Base-by-base conservation (phyloP, 2,329 filamentous ascomycete species). In the Lachnellula arida region DNA sequence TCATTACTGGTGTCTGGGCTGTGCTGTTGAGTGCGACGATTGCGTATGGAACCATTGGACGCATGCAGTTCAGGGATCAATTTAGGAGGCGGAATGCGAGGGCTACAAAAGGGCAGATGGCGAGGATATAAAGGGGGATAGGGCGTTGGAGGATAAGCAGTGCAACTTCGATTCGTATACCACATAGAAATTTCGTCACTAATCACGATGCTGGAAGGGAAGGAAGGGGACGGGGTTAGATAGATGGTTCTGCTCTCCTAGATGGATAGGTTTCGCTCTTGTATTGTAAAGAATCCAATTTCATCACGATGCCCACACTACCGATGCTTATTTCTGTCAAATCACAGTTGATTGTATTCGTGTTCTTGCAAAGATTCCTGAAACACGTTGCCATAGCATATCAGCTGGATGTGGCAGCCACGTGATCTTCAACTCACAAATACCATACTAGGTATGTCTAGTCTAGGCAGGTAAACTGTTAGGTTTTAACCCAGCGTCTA, bases 1-100 rank as follows among this genome's bases (percentile, higher is more conserved):
- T 89, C 62, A 78, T 91, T 64, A 87, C 81, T 2, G 73, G 79
- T 40, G 65, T 80, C 12, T 91, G 88, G 86, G 70, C 82, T 2
- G 60, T 79, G 0, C 58, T 87, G 19, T 81, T 85, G 25, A 50
- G 84, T 6, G 70, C 71, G 0, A 81, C 79, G 22, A 81, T 87
- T 59, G 86, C 79, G 3, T 78, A 80, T 55, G 88, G 88, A 54
- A 89, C 86, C 4, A 78, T 82, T 56, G 79, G 86, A 67, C 78
- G 87, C 53, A 83, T 87, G 55, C 77, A 80, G 67, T 88, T 86
- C 72, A 77, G 84, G 39, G 82, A 87, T 49, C 77, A 81, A 62
- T 89, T 85, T 71, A 74, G 78, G 66, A 74, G 78, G 61, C 74
- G 81, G 53, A 71, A 77, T 47, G 77, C 75, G 15, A 71, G 73